Evolutionary conservation across 2,329 filamentous ascomycete species (phyloP).

Genomic region (Scleromitrula shiraiana): DNA sequence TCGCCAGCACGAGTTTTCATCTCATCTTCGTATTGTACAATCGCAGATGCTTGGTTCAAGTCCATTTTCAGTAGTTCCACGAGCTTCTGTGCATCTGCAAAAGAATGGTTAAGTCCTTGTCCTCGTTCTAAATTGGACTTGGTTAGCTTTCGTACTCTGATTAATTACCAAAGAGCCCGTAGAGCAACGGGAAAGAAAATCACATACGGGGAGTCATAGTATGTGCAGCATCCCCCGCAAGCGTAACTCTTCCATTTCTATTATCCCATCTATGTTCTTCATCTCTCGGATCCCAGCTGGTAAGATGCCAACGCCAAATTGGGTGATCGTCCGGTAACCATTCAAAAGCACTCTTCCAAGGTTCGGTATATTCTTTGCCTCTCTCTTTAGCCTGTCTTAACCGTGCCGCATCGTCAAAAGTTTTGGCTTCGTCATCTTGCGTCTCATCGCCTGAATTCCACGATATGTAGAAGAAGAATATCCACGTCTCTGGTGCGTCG

Average conservation of each 20-base stretch:
- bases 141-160: too few species aligned
- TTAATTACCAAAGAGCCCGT: too few species aligned
- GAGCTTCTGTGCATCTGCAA: slow-evolving; percentile 36
- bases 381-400: slow-evolving; percentile 35
- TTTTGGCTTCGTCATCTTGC: slow-evolving; percentile 32
- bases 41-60: slow-evolving; percentile 25
- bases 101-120: slow-evolving; percentile 41
- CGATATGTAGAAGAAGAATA: slow-evolving; percentile 42
- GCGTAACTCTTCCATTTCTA: slow-evolving; percentile 26
- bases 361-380: slow-evolving; percentile 34
- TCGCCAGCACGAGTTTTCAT: slow-evolving; percentile 37
- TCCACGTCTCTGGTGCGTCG: slow-evolving; percentile 34
- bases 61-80: slow-evolving; percentile 15
- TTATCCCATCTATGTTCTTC: slow-evolving; percentile 29
- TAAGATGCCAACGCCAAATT: slow-evolving; percentile 27
- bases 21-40: slow-evolving; percentile 37
- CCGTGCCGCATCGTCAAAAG: slow-evolving; percentile 31
- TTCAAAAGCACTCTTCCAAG: slow-evolving; percentile 36
- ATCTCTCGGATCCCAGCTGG: slow-evolving; percentile 29
- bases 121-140: slow-evolving; percentile 43
- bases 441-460: slow-evolving; percentile 34
- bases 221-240: slow-evolving; percentile 32
- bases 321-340: slow-evolving; percentile 28
- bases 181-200: neutral
- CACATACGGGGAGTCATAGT: slow-evolving; percentile 31